phyloP scores from a whole-genome alignment of 2,329 filamentous ascomycete species.

The Ceratocystis harringtonii region DNA sequence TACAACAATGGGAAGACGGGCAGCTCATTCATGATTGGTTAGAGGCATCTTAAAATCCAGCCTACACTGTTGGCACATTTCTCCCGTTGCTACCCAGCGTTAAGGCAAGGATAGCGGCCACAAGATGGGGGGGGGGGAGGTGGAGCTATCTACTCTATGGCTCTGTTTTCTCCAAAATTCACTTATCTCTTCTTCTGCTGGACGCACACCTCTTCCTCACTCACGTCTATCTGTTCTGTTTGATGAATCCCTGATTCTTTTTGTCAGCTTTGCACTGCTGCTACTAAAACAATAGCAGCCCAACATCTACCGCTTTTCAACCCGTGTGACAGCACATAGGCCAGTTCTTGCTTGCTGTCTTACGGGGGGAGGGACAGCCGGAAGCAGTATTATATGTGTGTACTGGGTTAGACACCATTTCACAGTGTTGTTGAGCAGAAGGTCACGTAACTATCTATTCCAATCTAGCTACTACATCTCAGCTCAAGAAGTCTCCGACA shows the following conservation, averaged over 20 bases:
- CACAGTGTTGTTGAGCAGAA: too few species aligned
- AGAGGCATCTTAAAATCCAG: neutral
- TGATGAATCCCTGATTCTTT: neutral
- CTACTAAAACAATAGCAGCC: neutral
- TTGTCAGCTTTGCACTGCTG: neutral
- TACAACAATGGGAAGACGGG: too few species aligned
- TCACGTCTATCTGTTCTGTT: too few species aligned
- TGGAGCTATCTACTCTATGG: neutral
- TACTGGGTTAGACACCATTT: neutral
- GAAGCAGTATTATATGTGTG: neutral
- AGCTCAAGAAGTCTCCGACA: too few species aligned
- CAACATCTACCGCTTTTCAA: neutral
- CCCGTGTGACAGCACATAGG: neutral
- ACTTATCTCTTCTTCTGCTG: neutral
- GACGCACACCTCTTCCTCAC: neutral
- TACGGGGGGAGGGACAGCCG: neutral
- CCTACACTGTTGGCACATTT: neutral
- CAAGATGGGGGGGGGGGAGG: neutral
- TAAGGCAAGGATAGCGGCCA: neutral
- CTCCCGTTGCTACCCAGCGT: neutral
- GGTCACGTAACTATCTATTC: too few species aligned
- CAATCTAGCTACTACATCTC: too few species aligned
- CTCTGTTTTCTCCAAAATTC: neutral
- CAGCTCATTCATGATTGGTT: too few species aligned
- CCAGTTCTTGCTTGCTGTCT: neutral